A percentile compares a stretch with the other conserved stretches of the same genome.
Evolutionary conservation across 169 alveolate genomes (phyloP).

Genomic region (Toxoplasma gondii): DNA sequence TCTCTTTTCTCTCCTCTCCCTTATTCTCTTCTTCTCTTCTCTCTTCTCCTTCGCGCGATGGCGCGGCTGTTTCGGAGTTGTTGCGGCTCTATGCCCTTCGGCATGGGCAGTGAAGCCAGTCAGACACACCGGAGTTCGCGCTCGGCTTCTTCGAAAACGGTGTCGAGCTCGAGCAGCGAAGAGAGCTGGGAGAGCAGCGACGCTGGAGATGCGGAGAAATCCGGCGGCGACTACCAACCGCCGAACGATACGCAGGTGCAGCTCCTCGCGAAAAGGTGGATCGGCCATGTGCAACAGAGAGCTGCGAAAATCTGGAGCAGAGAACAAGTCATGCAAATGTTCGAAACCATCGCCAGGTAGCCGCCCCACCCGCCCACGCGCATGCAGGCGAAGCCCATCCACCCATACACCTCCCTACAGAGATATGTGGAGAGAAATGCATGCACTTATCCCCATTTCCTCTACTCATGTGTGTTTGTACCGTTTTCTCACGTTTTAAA

Average conservation of each 20-base stretch:
- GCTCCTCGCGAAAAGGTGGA: conserved; percentile 61
- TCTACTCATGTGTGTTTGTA: too few species aligned
- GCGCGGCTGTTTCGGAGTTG: conserved; percentile 35
- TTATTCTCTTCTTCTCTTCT: background rate
- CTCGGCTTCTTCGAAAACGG: background rate
- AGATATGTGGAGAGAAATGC: background rate
- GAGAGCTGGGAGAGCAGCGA: conserved; percentile 49
- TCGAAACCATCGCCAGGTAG: conserved; percentile 57
- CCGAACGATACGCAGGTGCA: conserved; percentile 55
- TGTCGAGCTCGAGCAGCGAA: background rate
- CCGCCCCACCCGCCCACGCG: background rate
- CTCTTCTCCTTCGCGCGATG: background rate
- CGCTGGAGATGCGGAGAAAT: background rate
- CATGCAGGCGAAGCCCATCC: background rate
- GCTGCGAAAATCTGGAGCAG: conserved; percentile 65
- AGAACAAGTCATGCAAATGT: conserved; percentile 48
- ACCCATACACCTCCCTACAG: background rate
- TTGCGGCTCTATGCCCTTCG: conserved; percentile 41
- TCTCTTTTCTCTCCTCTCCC: background rate
- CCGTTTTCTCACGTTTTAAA: too few species aligned
- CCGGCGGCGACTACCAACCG: conserved; percentile 37
- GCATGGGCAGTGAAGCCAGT: conserved; percentile 17
- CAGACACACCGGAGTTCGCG: background rate
- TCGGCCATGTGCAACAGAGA: conserved; percentile 57
- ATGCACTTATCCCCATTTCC: background rate